Percentiles rank a stretch among this genome's conserved stretches.
These are phyloP conservation scores for Jamesozyma gamospora DNA, from an alignment of 805 yeast genomes.

Conservation along the genomic window DNA sequence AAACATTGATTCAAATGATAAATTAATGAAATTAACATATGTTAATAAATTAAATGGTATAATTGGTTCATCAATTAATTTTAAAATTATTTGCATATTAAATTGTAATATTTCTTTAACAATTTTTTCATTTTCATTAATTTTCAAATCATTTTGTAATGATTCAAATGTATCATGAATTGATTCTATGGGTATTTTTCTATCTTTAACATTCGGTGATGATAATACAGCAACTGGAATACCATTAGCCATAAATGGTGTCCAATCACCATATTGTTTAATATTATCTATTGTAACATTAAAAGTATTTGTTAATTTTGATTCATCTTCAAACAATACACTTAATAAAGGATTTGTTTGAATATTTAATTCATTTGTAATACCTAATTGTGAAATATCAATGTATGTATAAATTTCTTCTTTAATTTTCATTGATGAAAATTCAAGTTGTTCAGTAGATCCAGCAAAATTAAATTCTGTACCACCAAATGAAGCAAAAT, in stretches of 20 bases:
- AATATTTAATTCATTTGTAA: constrained; percentile 37
- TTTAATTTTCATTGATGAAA: constrained; percentile 38
- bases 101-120: constrained; percentile 49
- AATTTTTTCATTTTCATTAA: constrained; percentile 40
- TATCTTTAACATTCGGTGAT: constrained; percentile 8
- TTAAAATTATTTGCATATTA: constrained; percentile 40
- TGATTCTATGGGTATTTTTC: constrained; percentile 49
- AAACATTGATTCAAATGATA: constrained; percentile 38
- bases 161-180: constrained; percentile 56
- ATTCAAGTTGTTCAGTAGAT: constrained; percentile 60
- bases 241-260: constrained; percentile 55
- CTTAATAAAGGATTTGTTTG: constrained; percentile 55
- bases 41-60: constrained; percentile 53
- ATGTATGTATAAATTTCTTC: constrained; percentile 59
- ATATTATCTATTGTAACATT: constrained; percentile 15
- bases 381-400: constrained; percentile 43
- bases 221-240: constrained; percentile 28
- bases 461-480: constrained; percentile 74
- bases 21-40: constrained; percentile 35
- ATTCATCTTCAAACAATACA: constrained; percentile 1
- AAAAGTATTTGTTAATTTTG: constrained; percentile 4
- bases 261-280: constrained; percentile 44
- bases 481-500: constrained; percentile 77
- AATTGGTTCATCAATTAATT: constrained; percentile 61
- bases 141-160: constrained; percentile 32